These are phyloP conservation scores for Zygoascus ofunaensis DNA, from an alignment of 805 yeast genomes.

Conservation along the genomic window DNA sequence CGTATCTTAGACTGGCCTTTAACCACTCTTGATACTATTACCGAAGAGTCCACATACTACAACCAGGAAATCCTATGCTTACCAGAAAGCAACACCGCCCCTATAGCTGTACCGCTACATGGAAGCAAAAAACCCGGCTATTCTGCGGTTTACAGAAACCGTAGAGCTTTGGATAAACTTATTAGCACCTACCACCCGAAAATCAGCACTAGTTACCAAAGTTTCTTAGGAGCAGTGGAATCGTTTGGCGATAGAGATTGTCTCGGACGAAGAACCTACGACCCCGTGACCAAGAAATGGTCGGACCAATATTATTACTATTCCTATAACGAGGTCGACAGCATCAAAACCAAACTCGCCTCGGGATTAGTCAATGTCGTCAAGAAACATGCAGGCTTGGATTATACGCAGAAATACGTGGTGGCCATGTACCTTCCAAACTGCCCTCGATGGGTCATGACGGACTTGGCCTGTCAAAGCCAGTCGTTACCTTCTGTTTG, in stretches of 20 bases:
- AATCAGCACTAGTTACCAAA: constrained; percentile 32
- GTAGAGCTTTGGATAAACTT: constrained; percentile 25
- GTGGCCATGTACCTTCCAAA: constrained; percentile 25
- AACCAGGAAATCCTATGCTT: constrained; percentile 1
- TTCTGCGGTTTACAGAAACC: constrained; percentile 45
- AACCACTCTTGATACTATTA: background rate
- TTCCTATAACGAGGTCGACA: constrained; percentile 35
- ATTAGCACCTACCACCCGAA: constrained; percentile 28
- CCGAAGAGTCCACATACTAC: background rate
- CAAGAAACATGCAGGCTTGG: constrained; percentile 18
- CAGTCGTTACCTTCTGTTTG: constrained; percentile 49
- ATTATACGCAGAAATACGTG: constrained; percentile 11
- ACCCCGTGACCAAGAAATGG: constrained; percentile 31
- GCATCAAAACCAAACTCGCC: constrained; percentile 34
- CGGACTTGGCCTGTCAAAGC: constrained; percentile 59
- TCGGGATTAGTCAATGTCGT: constrained; percentile 45
- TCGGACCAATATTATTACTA: constrained; percentile 36
- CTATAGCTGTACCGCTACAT: constrained; percentile 31
- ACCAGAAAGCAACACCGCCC: constrained; percentile 23
- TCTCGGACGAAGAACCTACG: constrained; percentile 33
- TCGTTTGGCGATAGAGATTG: constrained; percentile 27
- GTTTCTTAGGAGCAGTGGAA: constrained; percentile 26
- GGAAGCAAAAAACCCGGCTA: constrained; percentile 36
- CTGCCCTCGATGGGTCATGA: constrained; percentile 48
- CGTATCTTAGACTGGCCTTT: background rate